These are phyloP conservation scores for Mycosphaerella arachidis DNA, from an alignment of 2,329 filamentous ascomycete genomes.

Conservation along the genomic window DNA sequence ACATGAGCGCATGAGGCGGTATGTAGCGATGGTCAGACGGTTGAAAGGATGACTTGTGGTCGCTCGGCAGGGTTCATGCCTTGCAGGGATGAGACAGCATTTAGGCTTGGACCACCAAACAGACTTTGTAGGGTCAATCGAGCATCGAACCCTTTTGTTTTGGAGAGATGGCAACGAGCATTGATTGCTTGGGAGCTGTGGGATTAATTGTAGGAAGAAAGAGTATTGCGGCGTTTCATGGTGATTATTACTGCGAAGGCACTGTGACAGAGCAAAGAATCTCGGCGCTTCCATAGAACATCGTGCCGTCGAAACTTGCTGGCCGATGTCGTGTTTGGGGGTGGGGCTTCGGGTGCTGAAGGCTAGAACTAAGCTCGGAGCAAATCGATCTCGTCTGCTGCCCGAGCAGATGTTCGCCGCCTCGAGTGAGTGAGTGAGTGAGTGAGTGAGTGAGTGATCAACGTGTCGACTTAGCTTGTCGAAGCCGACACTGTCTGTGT, in stretches of 20 bases:
- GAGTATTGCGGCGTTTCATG: not conserved
- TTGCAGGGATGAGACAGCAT: slow-evolving; percentile 1
- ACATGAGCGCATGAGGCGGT: not conserved
- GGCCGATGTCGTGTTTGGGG: too few species aligned
- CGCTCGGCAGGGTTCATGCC: not conserved
- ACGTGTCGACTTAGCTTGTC: too few species aligned
- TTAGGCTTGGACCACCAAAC: not conserved
- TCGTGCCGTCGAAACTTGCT: too few species aligned
- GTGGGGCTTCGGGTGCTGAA: too few species aligned
- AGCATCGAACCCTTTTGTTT: not conserved
- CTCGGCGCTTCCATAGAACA: too few species aligned
- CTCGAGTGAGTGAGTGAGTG: too few species aligned
- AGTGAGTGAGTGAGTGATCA: too few species aligned
- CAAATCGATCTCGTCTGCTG: not conserved
- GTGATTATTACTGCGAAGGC: too few species aligned
- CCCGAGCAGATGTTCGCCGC: not conserved
- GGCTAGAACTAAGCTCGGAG: not conserved
- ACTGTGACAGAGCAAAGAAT: too few species aligned
- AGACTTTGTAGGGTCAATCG: not conserved
- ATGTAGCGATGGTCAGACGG: not conserved
- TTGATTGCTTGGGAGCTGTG: not conserved
- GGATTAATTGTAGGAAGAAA: not conserved
- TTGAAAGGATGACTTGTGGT: not conserved
- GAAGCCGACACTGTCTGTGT: too few species aligned
- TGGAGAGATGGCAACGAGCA: not conserved